These are phyloP conservation scores for Plasmodium ovale DNA, from an alignment of 169 alveolate genomes.

Conservation along the genomic window DNA sequence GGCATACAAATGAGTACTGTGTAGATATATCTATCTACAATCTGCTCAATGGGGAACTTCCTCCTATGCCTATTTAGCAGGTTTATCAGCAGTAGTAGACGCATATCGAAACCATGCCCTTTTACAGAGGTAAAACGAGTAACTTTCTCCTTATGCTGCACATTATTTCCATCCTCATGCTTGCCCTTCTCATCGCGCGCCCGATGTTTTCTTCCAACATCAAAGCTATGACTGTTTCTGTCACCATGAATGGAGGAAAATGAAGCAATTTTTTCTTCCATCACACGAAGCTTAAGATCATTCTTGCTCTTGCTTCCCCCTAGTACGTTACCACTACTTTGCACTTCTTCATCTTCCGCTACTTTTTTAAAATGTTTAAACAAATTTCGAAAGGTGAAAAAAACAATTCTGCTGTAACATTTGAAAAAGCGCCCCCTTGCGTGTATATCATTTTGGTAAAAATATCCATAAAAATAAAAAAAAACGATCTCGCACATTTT, in stretches of 20 bases:
- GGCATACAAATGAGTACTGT: conserved; percentile 8
- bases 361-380: conserved; percentile 25
- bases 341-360: background rate
- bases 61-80: conserved; percentile 26
- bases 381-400: conserved; percentile 5
- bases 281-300: no score
- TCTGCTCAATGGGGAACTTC: conserved; percentile 34
- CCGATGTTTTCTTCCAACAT: no score
- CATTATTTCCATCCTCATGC: background rate
- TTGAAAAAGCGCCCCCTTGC: conserved; percentile 17
- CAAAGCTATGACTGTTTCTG: no score
- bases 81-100: conserved; percentile 25
- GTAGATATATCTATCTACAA: background rate
- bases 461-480: conserved; percentile 67
- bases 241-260: no score
- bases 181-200: background rate
- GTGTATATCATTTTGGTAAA: conserved; percentile 40
- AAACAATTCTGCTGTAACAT: conserved; percentile 23
- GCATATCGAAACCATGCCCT: conserved; percentile 2
- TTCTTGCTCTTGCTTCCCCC: background rate
- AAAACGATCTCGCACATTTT: conserved; percentile 33
- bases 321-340: background rate
- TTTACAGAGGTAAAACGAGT: background rate
- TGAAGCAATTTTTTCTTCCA: no score
- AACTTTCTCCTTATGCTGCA: background rate